Evolutionary conservation across 208 protist genomes (phyloP).

Genomic region (Plasmodiophora brassicae): DNA sequence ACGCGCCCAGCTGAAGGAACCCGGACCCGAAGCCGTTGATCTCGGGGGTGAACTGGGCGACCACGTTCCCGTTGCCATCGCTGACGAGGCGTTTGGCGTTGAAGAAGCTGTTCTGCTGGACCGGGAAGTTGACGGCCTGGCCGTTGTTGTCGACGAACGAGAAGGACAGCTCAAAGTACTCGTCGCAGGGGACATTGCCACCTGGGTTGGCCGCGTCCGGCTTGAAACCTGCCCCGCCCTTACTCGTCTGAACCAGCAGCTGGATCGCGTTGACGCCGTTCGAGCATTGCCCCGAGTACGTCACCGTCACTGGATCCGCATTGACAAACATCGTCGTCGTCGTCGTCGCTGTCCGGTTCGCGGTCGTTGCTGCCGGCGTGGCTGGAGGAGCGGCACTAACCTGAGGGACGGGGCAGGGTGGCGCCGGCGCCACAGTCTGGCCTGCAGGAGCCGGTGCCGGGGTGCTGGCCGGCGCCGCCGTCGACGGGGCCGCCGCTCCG

Average conservation of each 20-base stretch:
- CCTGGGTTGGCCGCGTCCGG: background rate
- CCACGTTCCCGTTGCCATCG: background rate
- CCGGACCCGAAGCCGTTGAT: background rate
- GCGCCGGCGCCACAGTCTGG: background rate
- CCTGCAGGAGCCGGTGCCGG: too few species aligned
- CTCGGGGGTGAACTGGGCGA: background rate
- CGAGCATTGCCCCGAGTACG: background rate
- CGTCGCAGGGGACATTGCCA: background rate
- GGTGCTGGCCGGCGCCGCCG: background rate
- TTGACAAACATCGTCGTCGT: background rate
- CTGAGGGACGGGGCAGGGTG: background rate
- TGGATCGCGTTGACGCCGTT: background rate
- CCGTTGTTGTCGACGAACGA: background rate
- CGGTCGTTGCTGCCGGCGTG: background rate
- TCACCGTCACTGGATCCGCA: background rate
- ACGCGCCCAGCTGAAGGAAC: background rate
- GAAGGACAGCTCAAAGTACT: background rate
- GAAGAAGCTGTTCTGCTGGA: background rate
- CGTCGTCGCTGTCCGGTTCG: background rate
- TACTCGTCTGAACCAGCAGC: background rate
- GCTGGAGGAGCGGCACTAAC: background rate
- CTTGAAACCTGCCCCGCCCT: background rate
- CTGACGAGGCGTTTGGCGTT: background rate
- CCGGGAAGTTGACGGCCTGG: background rate
- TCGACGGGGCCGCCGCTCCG: background rate